Evolutionary conservation across 805 yeast species (phyloP).

Genomic region (Metschnikowia dekortorum): DNA sequence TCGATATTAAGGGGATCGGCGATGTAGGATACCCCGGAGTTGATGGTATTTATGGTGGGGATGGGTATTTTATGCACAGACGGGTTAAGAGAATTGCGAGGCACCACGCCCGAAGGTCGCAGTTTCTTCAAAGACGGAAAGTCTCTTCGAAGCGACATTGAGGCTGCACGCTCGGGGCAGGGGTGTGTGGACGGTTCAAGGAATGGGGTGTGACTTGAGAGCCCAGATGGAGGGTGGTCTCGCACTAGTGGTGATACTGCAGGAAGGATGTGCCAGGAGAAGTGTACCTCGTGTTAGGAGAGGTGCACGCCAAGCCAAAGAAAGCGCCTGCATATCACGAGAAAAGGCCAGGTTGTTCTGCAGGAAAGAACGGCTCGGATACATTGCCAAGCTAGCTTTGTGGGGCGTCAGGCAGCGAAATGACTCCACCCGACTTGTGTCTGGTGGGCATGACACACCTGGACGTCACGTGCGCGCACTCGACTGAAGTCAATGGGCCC

Average conservation of each 20-base stretch:
- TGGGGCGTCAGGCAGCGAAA: too few species aligned
- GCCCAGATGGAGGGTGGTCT: not conserved
- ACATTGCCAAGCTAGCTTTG: too few species aligned
- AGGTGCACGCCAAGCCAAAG: too few species aligned
- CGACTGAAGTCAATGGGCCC: too few species aligned
- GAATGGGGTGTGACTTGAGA: not conserved
- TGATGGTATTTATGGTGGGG: conserved; percentile 12
- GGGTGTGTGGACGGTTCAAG: not conserved
- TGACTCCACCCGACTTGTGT: too few species aligned
- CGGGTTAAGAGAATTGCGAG: conserved; percentile 13
- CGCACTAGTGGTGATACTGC: not conserved
- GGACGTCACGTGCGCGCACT: too few species aligned
- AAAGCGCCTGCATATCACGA: too few species aligned
- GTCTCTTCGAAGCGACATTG: conserved; percentile 13
- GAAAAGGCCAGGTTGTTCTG: too few species aligned
- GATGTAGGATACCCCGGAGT: conserved; percentile 8
- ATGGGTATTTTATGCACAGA: conserved; percentile 10
- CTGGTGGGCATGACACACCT: too few species aligned
- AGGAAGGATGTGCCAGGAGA: not conserved
- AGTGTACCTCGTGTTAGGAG: too few species aligned
- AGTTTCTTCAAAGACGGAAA: conserved; percentile 12
- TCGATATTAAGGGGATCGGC: conserved; percentile 13
- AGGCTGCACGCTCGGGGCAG: not conserved
- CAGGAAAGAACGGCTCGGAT: too few species aligned
- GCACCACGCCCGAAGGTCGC: conserved; percentile 16